A percentile compares a stretch with the other conserved stretches of the same genome.
These are phyloP conservation scores for Penicillium pulvis DNA, from an alignment of 495 filamentous ascomycete species.

Conservation along the genomic window DNA sequence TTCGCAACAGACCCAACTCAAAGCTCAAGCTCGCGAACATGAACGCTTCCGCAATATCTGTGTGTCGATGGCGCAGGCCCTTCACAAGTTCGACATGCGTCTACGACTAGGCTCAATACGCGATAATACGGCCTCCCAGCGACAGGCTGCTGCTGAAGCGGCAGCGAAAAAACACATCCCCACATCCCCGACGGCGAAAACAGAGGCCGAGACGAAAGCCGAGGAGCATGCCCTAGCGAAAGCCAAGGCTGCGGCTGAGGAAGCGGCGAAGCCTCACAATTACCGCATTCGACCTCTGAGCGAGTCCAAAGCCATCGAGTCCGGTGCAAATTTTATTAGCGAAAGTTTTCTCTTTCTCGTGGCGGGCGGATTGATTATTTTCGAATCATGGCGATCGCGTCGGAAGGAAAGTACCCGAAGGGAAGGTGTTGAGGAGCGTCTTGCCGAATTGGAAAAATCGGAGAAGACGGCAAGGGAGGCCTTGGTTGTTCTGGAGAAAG, in stretches of 20 bases:
- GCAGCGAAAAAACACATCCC: slow-evolving; percentile 61
- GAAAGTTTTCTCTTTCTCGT: slow-evolving; percentile 88
- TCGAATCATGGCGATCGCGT: slow-evolving; percentile 74
- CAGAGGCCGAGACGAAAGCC: slow-evolving; percentile 68
- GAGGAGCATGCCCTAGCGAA: slow-evolving; percentile 56
- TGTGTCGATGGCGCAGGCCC: slow-evolving; percentile 74
- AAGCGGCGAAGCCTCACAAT: slow-evolving; percentile 46
- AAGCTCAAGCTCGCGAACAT: slow-evolving; percentile 92
- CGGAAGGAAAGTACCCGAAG: slow-evolving; percentile 76
- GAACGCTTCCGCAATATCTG: slow-evolving; percentile 79
- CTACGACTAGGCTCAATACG: slow-evolving; percentile 82
- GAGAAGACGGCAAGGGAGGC: slow-evolving; percentile 59
- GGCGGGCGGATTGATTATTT: slow-evolving; percentile 75
- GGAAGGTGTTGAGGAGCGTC: slow-evolving; percentile 70
- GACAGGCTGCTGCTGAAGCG: slow-evolving; percentile 51
- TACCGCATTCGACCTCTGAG: slow-evolving; percentile 75
- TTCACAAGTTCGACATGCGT: slow-evolving; percentile 94
- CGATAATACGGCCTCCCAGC: slow-evolving; percentile 65
- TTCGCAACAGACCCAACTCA: slow-evolving; percentile 77
- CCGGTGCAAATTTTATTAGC: slow-evolving; percentile 91
- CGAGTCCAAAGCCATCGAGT: slow-evolving; percentile 92
- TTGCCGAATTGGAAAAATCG: slow-evolving; percentile 65
- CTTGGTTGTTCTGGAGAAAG: slow-evolving; percentile 68
- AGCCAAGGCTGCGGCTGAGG: slow-evolving; percentile 51
- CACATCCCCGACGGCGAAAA: slow-evolving; percentile 77